Conservation (phyloP, 768 basidiomycete species). For the Auriscalpium microsporum region DNA sequence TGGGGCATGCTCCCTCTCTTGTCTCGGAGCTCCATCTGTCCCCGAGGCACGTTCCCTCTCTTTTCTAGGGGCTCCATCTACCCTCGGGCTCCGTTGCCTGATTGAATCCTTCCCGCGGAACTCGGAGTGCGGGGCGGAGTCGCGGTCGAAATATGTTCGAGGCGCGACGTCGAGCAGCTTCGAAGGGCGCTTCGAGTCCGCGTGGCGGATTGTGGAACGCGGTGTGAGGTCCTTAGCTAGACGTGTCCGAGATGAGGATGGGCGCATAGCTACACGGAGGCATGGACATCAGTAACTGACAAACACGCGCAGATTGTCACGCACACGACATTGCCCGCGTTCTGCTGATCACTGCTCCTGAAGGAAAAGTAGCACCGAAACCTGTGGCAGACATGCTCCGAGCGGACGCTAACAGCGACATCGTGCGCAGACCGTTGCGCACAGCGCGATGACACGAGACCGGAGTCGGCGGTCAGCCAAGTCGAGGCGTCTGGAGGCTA, state of each 20-base stretch:
- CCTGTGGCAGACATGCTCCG: not conserved
- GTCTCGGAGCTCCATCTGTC: not conserved
- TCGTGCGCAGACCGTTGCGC: not conserved
- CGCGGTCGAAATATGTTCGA: conserved; percentile 4
- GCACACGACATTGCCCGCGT: not conserved
- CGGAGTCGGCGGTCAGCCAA: not conserved
- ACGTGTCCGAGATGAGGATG: conserved; percentile 10
- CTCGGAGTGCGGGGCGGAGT: not conserved
- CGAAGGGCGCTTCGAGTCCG: not conserved
- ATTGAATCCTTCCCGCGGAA: not conserved
- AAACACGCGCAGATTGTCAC: not conserved
- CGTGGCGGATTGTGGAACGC: not conserved
- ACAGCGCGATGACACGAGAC: not conserved
- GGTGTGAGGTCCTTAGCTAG: conserved; percentile 14
- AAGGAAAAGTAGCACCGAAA: not conserved
- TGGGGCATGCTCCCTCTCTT: not conserved
- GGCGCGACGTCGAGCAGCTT: conserved; percentile 13
- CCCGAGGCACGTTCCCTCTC: not conserved
- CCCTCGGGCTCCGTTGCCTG: not conserved
- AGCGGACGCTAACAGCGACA: not conserved
- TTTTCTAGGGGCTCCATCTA: not conserved
- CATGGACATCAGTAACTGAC: not conserved
- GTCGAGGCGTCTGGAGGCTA: too few relatives aligned
- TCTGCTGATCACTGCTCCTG: not conserved
- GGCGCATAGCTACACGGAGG: not conserved